Evolutionary conservation across 1,284 basidiomycete genomes (phyloP).

Genomic region (Hortiboletus rubellus): DNA sequence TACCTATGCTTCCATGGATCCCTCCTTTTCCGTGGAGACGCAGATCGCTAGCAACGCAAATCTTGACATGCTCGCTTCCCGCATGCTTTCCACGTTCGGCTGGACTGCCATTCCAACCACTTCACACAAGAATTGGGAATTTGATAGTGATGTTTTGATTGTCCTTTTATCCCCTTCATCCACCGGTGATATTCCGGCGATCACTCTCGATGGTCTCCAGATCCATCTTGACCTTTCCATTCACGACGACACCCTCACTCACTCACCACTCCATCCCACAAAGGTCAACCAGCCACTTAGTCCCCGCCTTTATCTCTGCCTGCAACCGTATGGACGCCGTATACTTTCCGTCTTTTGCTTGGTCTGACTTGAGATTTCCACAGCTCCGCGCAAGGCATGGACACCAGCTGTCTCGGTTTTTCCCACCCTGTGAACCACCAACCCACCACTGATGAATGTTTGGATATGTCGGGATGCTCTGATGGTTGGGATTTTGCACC

Average conservation of each 20-base stretch:
- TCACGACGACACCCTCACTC: constrained; percentile 24
- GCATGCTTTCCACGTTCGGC: constrained; percentile 27
- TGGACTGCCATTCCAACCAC: constrained; percentile 19
- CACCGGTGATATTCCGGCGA: neutral
- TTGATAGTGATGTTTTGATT: constrained; percentile 28
- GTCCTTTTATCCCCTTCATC: constrained; percentile 17
- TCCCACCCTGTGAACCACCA: too few relatives aligned
- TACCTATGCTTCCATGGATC: constrained; percentile 28
- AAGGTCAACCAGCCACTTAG: constrained; percentile 24
- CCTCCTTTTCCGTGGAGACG: constrained; percentile 25
- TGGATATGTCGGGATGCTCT: too few relatives aligned
- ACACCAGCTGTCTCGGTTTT: too few relatives aligned
- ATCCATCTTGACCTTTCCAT: constrained; percentile 30
- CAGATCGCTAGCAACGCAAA: constrained; percentile 23
- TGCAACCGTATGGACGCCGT: constrained; percentile 16
- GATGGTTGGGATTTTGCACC: too few relatives aligned
- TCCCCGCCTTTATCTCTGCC: constrained; percentile 22
- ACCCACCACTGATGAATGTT: too few relatives aligned
- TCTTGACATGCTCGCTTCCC: constrained; percentile 28
- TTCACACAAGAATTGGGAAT: constrained; percentile 29
- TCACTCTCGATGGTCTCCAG: constrained; percentile 19
- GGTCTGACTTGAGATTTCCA: constrained; percentile 3
- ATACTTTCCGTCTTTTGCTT: neutral
- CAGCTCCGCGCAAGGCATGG: constrained; percentile 5
- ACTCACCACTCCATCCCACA: constrained; percentile 26